These are phyloP conservation scores for Dalbergia cochinchinensis DNA, from an alignment of 306 rosid species.

Conservation along the genomic window DNA sequence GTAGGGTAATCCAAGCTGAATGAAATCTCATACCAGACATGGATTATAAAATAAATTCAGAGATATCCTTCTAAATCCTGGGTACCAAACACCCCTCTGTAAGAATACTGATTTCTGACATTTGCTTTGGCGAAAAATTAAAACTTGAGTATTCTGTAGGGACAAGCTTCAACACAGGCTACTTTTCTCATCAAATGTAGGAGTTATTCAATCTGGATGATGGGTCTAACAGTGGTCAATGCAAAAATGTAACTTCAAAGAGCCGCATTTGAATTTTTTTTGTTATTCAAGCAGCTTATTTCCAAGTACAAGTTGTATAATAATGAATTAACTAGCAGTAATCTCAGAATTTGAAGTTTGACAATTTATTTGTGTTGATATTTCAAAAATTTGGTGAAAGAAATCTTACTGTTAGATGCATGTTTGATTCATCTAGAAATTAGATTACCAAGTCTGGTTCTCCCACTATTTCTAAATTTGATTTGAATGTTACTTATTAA, in stretches of 20 bases:
- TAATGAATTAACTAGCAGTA: neutral
- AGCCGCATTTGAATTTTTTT: neutral
- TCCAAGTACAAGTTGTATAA: neutral
- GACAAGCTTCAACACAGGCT: neutral
- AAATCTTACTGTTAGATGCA: neutral
- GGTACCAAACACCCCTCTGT: neutral
- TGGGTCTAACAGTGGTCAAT: conserved; percentile 7
- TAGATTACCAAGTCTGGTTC: neutral
- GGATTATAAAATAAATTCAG: neutral
- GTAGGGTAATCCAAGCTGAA: neutral
- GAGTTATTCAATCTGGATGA: conserved; percentile 9
- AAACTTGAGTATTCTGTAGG: neutral
- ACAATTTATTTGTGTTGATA: neutral
- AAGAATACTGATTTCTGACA: conserved; percentile 1
- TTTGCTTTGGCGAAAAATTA: neutral
- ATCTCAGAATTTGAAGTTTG: neutral
- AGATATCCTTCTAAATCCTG: conserved; percentile 22
- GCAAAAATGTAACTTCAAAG: conserved; percentile 15
- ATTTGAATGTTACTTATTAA: conserved; percentile 18
- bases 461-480: conserved; percentile 15
- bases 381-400: too few species aligned
- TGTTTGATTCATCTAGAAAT: conserved; percentile 40
- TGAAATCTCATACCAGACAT: neutral
- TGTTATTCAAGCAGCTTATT: too few species aligned
- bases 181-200: neutral